phyloP scores from a whole-genome alignment of 169 alveolate genomes.

The Plasmodium blacklocki region DNA sequence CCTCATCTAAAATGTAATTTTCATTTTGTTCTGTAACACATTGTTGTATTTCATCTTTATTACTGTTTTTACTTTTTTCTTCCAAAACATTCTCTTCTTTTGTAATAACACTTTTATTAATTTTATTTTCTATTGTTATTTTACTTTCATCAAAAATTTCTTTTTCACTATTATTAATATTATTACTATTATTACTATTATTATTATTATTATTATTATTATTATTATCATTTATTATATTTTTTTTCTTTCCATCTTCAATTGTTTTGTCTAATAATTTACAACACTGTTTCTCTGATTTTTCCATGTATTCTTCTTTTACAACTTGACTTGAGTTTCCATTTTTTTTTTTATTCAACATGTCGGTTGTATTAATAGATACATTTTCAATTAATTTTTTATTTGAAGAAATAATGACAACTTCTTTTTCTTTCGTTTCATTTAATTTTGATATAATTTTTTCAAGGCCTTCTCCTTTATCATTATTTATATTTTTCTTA shows the following conservation, averaged over 20 bases:
- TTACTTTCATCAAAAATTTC: background rate
- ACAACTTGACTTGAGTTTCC: background rate
- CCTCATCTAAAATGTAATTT: slow-evolving; percentile 18
- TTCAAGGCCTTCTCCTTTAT: slow-evolving; percentile 9
- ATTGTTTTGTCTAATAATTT: slow-evolving; percentile 29
- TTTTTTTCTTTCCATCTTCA: slow-evolving; percentile 23
- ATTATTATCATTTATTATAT: background rate
- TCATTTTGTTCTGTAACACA: slow-evolving; percentile 9
- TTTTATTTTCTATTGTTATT: no score
- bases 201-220: slow-evolving; percentile 1
- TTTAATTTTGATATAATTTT: background rate
- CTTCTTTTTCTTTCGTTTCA: slow-evolving; percentile 39
- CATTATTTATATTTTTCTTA: slow-evolving; percentile 8
- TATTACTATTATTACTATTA: background rate
- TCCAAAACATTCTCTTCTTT: no score
- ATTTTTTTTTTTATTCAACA: no score
- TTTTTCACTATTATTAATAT: background rate
- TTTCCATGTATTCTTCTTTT: slow-evolving; percentile 14
- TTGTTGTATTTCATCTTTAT: background rate
- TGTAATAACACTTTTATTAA: no score
- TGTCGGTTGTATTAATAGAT: slow-evolving; percentile 10
- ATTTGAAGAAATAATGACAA: background rate
- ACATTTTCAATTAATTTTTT: slow-evolving; percentile 6
- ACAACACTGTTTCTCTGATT: slow-evolving; percentile 16
- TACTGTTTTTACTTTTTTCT: background rate